phyloP scores from a whole-genome alignment of 2,329 filamentous ascomycete genomes.

The Pseudocercospora musae region DNA sequence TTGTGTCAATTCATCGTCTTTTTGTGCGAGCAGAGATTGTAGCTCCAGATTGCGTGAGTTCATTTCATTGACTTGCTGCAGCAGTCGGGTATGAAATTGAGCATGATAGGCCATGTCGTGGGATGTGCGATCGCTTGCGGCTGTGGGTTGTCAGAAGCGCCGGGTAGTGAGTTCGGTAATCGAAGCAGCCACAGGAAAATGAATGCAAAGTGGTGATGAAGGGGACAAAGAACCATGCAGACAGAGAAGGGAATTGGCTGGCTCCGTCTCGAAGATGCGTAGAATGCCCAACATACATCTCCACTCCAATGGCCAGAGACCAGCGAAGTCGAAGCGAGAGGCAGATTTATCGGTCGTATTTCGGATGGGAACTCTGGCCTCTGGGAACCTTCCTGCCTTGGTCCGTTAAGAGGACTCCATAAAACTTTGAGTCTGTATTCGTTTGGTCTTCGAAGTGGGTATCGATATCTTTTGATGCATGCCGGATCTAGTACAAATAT shows the following conservation, averaged over 20 bases:
- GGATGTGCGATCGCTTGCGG: neutral
- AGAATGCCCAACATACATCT: neutral
- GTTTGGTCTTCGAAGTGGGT: neutral
- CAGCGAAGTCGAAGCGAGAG: neutral
- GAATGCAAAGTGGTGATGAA: neutral
- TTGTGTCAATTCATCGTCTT: slow-evolving; percentile 19
- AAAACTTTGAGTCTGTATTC: no score
- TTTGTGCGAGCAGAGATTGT: slow-evolving; percentile 19
- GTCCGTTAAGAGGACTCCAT: neutral
- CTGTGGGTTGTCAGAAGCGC: neutral
- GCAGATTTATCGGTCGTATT: neutral
- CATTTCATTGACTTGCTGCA: slow-evolving; percentile 17
- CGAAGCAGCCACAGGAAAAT: neutral
- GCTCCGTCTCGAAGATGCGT: neutral
- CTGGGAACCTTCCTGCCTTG: neutral
- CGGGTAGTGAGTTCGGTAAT: neutral
- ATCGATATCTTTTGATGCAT: neutral
- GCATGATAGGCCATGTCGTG: slow-evolving; percentile 17
- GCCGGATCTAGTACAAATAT: neutral
- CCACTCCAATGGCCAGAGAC: neutral
- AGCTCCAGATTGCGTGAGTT: slow-evolving; percentile 20
- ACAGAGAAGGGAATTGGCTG: neutral
- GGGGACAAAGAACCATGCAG: neutral
- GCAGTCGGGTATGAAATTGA: slow-evolving; percentile 18
- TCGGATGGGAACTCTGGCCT: neutral